Evolutionary conservation across 2,329 filamentous ascomycete species (phyloP).

Genomic region (Trichoderma sp.): DNA sequence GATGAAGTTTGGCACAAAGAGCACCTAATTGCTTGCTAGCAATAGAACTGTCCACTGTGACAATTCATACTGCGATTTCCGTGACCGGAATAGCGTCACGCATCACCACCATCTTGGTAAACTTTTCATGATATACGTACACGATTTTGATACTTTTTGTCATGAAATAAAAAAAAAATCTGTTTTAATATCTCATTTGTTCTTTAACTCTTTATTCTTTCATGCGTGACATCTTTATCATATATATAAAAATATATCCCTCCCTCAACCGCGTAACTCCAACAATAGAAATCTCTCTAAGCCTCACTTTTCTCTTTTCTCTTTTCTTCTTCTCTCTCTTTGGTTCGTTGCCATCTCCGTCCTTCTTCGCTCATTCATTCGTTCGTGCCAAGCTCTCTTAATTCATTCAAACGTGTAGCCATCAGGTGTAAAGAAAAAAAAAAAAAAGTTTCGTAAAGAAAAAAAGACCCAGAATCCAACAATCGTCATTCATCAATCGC

Average conservation of each 20-base stretch:
- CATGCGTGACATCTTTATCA: slow-evolving; percentile 25
- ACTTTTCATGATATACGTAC: background rate
- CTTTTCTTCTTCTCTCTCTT: background rate
- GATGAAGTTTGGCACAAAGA: slow-evolving; percentile 25
- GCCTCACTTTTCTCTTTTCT: background rate
- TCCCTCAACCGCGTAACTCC: slow-evolving; percentile 19
- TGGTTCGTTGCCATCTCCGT: slow-evolving; percentile 6
- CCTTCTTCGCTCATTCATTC: slow-evolving; percentile 15
- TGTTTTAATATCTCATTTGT: slow-evolving; percentile 11
- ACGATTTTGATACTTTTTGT: background rate
- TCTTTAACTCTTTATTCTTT: slow-evolving; percentile 22
- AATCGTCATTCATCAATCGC: slow-evolving; percentile 25
- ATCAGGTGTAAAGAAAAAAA: slow-evolving; percentile 6
- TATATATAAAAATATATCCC: slow-evolving; percentile 7
- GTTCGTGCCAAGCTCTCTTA: background rate
- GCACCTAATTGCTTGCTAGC: background rate
- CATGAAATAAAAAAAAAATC: background rate
- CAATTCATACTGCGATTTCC: background rate
- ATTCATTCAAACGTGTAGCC: slow-evolving; percentile 4
- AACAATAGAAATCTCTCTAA: slow-evolving; percentile 1
- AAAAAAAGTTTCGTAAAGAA: slow-evolving; percentile 12
- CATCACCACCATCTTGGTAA: background rate
- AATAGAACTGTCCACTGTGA: background rate
- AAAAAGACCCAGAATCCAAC: slow-evolving; percentile 29
- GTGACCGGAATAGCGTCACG: background rate